Evolutionary conservation across 371 early-diverging fungal genomes (phyloP), one percentile per base, ranked within the genome.

Genomic region (Mortierella polycephala): DNA sequence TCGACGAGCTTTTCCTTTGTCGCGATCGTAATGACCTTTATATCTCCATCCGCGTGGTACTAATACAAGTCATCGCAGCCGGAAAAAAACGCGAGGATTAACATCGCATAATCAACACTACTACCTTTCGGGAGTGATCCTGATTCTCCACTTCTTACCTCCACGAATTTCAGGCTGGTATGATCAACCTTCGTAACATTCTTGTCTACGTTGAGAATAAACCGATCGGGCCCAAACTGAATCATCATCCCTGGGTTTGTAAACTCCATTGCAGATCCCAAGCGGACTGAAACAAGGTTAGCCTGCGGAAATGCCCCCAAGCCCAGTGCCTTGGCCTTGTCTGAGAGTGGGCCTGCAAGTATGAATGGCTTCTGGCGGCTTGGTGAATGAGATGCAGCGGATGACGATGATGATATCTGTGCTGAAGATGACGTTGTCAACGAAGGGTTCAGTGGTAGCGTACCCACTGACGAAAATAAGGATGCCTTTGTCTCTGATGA

Each of bases 141-240:
- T 30, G 30, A 30, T 30, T 30, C 4, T 10, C 14, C 30, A 30
- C 2, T 30, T 9, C 50, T 30, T 69, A 75, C 75, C 62, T 70
- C 75, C 3, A 75, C 30, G n/a, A 13, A 40, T 40, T 59, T 70
- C 47, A 75, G 16, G 12, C 58, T 50, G 0, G 42, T 18, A 37
- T 75, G 67, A 23, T 62, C 54, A 37, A 75, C 65, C 53, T 62
- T 66, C 8, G 67, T 62, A 8, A 41, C 20, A 49, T 53, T 70
- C 41, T 62, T 69, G n/a, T 69, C 70, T 16, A 69, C 65, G 45
- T 20, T 57, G 30, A 75, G 47, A 20, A 65, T 69, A 10, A 75
- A 21, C 21, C 70, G 65, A 46, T 75, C 75, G 3, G 75, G 66
- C 1, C 71, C 75, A 46, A 75, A 63, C n/a, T 75, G 75, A 16